These are phyloP conservation scores for Kuraishia capsulata DNA, from an alignment of 805 yeast genomes.

Conservation along the genomic window DNA sequence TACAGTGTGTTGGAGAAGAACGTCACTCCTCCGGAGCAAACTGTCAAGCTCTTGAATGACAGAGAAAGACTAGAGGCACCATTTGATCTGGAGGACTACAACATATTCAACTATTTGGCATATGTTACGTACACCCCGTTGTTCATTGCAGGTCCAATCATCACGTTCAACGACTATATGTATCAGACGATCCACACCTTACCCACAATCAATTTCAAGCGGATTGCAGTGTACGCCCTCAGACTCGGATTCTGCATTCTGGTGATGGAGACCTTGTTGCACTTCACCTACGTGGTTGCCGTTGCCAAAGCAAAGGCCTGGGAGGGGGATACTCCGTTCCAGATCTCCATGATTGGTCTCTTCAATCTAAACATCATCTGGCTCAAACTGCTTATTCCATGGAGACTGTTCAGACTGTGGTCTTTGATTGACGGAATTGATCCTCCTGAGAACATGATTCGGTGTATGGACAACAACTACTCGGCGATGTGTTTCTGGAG, in stretches of 20 bases:
- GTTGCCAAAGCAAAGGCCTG: conserved; percentile 85
- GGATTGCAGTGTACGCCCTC: conserved; percentile 52
- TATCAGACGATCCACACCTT: conserved; percentile 58
- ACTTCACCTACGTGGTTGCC: conserved; percentile 88
- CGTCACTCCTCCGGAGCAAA: conserved; percentile 4
- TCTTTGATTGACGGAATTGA: conserved; percentile 85
- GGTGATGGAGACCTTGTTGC: conserved; percentile 84
- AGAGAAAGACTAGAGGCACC: conserved; percentile 59
- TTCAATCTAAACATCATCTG: conserved; percentile 87
- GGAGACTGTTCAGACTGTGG: conserved; percentile 96
- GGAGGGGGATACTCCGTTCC: conserved; percentile 84
- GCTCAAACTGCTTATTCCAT: conserved; percentile 88
- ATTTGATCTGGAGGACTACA: conserved; percentile 52
- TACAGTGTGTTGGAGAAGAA: conserved; percentile 8
- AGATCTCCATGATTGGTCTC: conserved; percentile 88
- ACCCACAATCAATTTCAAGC: conserved; percentile 45
- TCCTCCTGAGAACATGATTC: conserved; percentile 95
- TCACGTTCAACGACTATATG: conserved; percentile 86
- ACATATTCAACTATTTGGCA: conserved; percentile 56
- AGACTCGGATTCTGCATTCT: conserved; percentile 67
- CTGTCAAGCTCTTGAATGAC: conserved; percentile 33
- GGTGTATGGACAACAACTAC: conserved; percentile 92
- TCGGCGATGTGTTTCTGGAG: conserved; percentile 96
- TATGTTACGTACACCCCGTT: conserved; percentile 82
- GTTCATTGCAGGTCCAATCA: conserved; percentile 89